Evolutionary conservation across 805 yeast genomes (phyloP).

Genomic region (Candida tammaniensis): DNA sequence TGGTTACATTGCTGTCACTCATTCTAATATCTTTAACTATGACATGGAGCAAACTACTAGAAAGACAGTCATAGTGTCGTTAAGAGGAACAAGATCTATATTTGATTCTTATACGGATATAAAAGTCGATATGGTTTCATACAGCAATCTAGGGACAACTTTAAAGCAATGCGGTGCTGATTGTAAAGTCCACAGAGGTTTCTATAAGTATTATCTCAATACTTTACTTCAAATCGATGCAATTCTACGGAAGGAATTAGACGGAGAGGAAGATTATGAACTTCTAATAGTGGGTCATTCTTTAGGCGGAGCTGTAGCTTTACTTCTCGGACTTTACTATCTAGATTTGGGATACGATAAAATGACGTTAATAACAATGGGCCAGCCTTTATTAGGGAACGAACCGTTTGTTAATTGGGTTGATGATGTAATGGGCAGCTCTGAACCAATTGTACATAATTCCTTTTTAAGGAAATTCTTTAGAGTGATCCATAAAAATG

Average conservation of each 20-base stretch:
- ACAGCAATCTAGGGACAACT: slow-evolving; percentile 19
- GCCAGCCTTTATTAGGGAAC: slow-evolving; percentile 45
- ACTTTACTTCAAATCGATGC: slow-evolving; percentile 25
- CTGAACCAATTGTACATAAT: slow-evolving; percentile 16
- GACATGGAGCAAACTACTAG: slow-evolving; percentile 6
- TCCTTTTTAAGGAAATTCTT: slow-evolving; percentile 19
- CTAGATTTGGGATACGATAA: slow-evolving; percentile 32
- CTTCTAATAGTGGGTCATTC: slow-evolving; percentile 30
- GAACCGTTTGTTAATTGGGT: slow-evolving; percentile 34
- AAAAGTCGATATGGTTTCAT: slow-evolving; percentile 32
- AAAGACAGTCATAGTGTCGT: slow-evolving; percentile 31
- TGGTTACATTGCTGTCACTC: slow-evolving; percentile 38
- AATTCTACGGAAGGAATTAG: slow-evolving; percentile 20
- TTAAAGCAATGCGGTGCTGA: slow-evolving; percentile 26
- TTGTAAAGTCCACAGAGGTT: slow-evolving; percentile 42
- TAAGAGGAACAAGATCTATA: slow-evolving; percentile 44
- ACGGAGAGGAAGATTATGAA: slow-evolving; percentile 21
- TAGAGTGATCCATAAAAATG: slow-evolving; percentile 25
- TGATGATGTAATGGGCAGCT: slow-evolving; percentile 31
- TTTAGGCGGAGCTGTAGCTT: slow-evolving; percentile 41
- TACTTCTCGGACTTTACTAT: slow-evolving; percentile 34
- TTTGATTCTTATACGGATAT: slow-evolving; percentile 39
- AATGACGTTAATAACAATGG: slow-evolving; percentile 38
- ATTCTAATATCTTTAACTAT: slow-evolving; percentile 22
- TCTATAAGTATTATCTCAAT: slow-evolving; percentile 25